Base-by-base conservation (phyloP, 1,139 yeast species). In the Pichia sp. region DNA sequence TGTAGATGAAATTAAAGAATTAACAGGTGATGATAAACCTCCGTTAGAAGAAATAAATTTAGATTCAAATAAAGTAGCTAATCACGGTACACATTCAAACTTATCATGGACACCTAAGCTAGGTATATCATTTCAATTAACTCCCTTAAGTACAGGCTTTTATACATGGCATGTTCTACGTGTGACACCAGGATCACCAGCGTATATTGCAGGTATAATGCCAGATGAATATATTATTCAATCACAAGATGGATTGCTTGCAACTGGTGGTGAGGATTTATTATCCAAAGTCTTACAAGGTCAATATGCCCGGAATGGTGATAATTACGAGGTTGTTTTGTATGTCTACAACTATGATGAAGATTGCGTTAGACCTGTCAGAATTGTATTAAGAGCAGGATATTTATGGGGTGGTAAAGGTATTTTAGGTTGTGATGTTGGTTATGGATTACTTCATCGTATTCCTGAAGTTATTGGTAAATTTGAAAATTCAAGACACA, bases 191-290 rank as follows among this genome's bases (percentile, higher is more conserved):
- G 78, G 80, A 48, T 85, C 95, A 0, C 97, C 97, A 0, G 97
- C 97, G 0, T 86, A 84, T 57, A 69, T 69, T 44, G 89, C 96
- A 0, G 96, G 94, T 26, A 74, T 92, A 39, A 73, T 87, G 38
- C 90, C 96, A 0, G 80, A 92, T 1, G 98, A 92, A 64, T 92
- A 86, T 62, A 84, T 92, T 49, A 80, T 92, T 44, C 97, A 95
- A 6, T 95, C 89, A 56, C 54, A 56, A 29, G 81, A 82, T 48
- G 95, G 95, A 0, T 68, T 87, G 39, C 71, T 90, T 51, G 80
- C 86, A 11, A 77, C 82, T 7, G 96, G 97, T 16, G 97, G 97
- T 4, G 96, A 90, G 64, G 80, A 85, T 26, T 68, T 88, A 36
- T 69, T 90, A 47, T 82, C 89, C 2, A 74, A 84, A 41, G 82